Evolutionary conservation across 768 basidiomycete species (phyloP).

Genomic region (Russula emetica): DNA sequence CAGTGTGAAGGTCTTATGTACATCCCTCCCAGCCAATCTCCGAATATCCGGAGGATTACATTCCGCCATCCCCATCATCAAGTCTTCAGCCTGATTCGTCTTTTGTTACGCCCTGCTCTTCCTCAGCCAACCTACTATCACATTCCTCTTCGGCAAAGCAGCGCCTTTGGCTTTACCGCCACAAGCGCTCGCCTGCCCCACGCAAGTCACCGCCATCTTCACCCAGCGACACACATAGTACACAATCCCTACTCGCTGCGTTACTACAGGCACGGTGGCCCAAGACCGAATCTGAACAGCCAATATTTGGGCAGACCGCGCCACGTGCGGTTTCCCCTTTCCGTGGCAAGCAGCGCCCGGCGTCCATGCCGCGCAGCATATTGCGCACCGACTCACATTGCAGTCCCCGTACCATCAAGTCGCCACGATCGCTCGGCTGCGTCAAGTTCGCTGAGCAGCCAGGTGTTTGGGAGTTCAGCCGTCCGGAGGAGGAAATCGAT

Average conservation of each 20-base stretch:
- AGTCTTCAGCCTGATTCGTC: constrained; percentile 25
- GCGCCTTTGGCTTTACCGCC: constrained; percentile 49
- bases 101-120: constrained; percentile 24
- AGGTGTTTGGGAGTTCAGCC: constrained; percentile 22
- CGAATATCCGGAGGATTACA: constrained; percentile 26
- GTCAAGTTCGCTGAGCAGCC: constrained; percentile 27
- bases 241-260: constrained; percentile 26
- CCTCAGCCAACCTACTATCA: constrained; percentile 25
- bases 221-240: constrained; percentile 15
- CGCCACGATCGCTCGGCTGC: constrained; percentile 24
- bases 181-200: constrained; percentile 36
- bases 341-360: constrained; percentile 24
- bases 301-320: constrained; percentile 28
- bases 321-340: constrained; percentile 27
- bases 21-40: constrained; percentile 22
- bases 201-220: constrained; percentile 23
- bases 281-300: constrained; percentile 26
- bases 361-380: constrained; percentile 28
- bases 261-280: constrained; percentile 28
- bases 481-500: constrained; percentile 13
- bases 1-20: constrained; percentile 9
- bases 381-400: constrained; percentile 24
- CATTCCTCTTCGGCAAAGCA: constrained; percentile 33
- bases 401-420: constrained; percentile 18
- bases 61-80: constrained; percentile 30